Base-by-base conservation (phyloP, 1,284 basidiomycete species). In the Irpex sp. region DNA sequence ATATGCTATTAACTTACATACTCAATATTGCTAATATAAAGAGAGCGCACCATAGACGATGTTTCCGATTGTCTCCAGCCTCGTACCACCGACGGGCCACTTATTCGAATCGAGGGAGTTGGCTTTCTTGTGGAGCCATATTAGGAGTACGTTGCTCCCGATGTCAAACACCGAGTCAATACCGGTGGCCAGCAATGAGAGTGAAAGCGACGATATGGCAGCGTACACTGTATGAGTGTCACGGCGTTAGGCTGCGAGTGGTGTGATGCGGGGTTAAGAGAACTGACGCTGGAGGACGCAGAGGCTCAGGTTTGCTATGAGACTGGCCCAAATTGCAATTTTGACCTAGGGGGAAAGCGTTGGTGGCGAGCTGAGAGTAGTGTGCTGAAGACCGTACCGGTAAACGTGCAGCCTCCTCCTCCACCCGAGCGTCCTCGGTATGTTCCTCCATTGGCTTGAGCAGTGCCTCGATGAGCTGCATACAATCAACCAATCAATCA, bases 81-180 rank as follows among this genome's bases (percentile, higher is more conserved):
- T 83, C n/a, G 88, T 83, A 28, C 96, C 96, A 57, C 94, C 91
- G 12, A 94, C 90, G 6, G 94, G 94, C 93, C 94, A 97, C 68
- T 92, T 93, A 72, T 88, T 91, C 57, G 77, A 69, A 69, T 97
- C 94, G 61, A 96, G 82, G 19, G 71, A 80, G 9, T 72, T 75
- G 1, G 93, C 87, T 68, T 93, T 90, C 64, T 81, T 80, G 74
- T 99, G 90, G 1, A 96, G 80, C 77, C 85, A 85, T 73, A 90
- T 90, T 2, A 98, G 82, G 10, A 97, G 79, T 45, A 96, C 73
- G 69, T 97, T 98, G 65, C 94, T 95, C 58, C 92, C 89, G 53
- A 94, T 85, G 71, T 98, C 96, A 71, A 97, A 96, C 19, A 93
- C 85, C 14, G 93, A 88, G 73, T 97, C 94, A 67, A 96, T 89